These are phyloP conservation scores for Dryadomyces quercivorus DNA, from an alignment of 2,329 filamentous ascomycete species.

Conservation along the genomic window DNA sequence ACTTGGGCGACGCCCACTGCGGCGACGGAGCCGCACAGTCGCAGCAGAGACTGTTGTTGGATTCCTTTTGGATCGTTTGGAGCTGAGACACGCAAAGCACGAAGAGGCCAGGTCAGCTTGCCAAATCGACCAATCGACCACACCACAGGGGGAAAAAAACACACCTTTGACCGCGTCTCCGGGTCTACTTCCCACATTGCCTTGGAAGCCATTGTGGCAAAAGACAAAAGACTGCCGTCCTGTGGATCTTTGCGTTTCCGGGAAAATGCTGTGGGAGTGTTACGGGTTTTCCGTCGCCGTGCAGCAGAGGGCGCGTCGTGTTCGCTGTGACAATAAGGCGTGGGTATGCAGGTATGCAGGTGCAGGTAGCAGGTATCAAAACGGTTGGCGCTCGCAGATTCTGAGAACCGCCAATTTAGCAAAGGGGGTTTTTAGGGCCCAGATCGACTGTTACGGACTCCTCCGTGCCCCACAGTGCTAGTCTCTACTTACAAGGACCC, in stretches of 20 bases:
- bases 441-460: conserved; percentile 3
- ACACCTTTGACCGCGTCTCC: conserved; percentile 88
- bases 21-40: conserved; percentile 93
- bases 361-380: too few relatives aligned
- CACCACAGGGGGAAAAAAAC: conserved; percentile 6
- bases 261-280: too few relatives aligned
- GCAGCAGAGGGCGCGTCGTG: neutral
- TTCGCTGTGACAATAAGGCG: neutral
- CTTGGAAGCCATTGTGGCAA: conserved; percentile 48
- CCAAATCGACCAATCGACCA: too few relatives aligned
- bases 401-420: neutral
- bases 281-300: too few relatives aligned
- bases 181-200: conserved; percentile 98
- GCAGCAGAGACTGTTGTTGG: conserved; percentile 81
- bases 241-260: too few relatives aligned
- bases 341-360: neutral
- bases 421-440: neutral
- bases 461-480: neutral
- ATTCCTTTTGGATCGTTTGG: conserved; percentile 78
- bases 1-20: conserved; percentile 97
- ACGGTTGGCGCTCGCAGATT: too few relatives aligned
- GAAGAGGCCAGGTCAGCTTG: too few relatives aligned
- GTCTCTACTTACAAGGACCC: too few relatives aligned
- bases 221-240: too few relatives aligned
- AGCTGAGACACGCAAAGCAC: conserved; percentile 42